phyloP scores from a whole-genome alignment of 345 rosid genomes.

The Kandelia obovata region DNA sequence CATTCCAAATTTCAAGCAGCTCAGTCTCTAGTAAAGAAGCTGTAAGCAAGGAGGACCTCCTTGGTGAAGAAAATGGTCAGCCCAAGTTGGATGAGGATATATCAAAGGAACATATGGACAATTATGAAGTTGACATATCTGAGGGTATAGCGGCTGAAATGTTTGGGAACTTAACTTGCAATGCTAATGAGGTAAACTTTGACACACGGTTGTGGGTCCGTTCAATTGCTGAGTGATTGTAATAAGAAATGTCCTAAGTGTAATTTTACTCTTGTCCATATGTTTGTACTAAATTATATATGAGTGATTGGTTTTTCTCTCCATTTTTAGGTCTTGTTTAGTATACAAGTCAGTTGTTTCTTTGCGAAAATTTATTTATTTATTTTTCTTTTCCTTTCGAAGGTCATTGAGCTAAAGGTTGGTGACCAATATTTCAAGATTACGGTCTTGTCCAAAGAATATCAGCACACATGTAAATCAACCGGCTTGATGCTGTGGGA shows the following conservation, averaged over 20 bases:
- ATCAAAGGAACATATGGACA: slow-evolving; percentile 22
- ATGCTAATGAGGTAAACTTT: slow-evolving; percentile 52
- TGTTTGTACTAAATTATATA: neutral
- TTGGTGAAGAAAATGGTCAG: slow-evolving; percentile 22
- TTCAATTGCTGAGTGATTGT: neutral
- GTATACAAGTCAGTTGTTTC: neutral
- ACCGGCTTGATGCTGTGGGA: slow-evolving; percentile 97
- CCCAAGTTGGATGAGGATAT: slow-evolving; percentile 19
- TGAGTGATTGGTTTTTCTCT: neutral
- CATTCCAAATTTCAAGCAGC: slow-evolving; percentile 44
- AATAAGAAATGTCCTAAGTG: neutral
- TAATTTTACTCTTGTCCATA: neutral
- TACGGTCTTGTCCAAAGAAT: slow-evolving; percentile 62
- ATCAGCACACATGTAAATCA: slow-evolving; percentile 86
- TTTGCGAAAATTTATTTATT: neutral
- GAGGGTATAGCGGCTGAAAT: slow-evolving; percentile 74
- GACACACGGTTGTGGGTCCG: slow-evolving; percentile 2
- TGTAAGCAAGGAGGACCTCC: slow-evolving; percentile 26
- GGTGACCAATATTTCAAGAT: slow-evolving; percentile 42
- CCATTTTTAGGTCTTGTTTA: neutral
- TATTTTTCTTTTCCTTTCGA: slow-evolving; percentile 6
- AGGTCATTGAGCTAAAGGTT: slow-evolving; percentile 53
- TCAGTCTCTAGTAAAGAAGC: slow-evolving; percentile 19
- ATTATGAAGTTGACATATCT: slow-evolving; percentile 62
- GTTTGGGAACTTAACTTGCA: slow-evolving; percentile 61